These are phyloP conservation scores for Cyberlindnera suaveolens DNA, from an alignment of 805 yeast genomes.

Conservation along the genomic window DNA sequence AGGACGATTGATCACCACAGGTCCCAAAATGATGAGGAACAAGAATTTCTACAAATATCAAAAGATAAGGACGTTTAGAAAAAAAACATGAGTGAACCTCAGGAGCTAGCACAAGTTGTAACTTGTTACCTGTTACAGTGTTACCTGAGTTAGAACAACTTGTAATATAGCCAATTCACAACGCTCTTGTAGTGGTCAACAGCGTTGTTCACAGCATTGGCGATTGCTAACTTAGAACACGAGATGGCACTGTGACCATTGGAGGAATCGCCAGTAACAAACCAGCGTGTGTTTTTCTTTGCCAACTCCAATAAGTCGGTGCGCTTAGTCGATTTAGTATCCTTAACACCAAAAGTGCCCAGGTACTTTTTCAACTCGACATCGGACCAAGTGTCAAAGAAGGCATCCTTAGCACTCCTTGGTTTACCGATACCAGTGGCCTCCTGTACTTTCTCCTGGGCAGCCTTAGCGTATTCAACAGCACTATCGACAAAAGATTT, in stretches of 20 bases:
- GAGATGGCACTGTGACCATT: constrained; percentile 1
- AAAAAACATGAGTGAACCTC: too few species aligned
- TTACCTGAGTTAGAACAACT: constrained; percentile 2
- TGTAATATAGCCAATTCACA: constrained; percentile 7
- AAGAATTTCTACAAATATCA: too few species aligned
- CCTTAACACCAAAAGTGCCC: constrained; percentile 34
- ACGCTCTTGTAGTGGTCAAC: constrained; percentile 3
- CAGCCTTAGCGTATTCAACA: constrained; percentile 11
- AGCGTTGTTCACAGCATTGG: constrained; percentile 7
- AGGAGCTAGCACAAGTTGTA: not conserved
- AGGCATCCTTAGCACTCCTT: constrained; percentile 13
- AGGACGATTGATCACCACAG: too few species aligned
- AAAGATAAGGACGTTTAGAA: too few species aligned
- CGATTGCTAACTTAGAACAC: constrained; percentile 6
- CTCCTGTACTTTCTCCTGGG: constrained; percentile 11
- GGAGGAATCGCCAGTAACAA: constrained; percentile 24
- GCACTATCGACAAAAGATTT: constrained; percentile 10
- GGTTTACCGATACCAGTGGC: constrained; percentile 5
- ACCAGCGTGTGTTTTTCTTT: constrained; percentile 35
- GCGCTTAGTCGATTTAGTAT: constrained; percentile 22
- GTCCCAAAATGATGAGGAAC: too few species aligned
- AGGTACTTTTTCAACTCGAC: constrained; percentile 38
- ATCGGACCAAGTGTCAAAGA: constrained; percentile 36
- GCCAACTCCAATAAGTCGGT: constrained; percentile 34
- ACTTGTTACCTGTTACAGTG: too few species aligned